These are phyloP conservation scores for Echites panduratus DNA, from an alignment of 257 asterid species.

Conservation along the genomic window DNA sequence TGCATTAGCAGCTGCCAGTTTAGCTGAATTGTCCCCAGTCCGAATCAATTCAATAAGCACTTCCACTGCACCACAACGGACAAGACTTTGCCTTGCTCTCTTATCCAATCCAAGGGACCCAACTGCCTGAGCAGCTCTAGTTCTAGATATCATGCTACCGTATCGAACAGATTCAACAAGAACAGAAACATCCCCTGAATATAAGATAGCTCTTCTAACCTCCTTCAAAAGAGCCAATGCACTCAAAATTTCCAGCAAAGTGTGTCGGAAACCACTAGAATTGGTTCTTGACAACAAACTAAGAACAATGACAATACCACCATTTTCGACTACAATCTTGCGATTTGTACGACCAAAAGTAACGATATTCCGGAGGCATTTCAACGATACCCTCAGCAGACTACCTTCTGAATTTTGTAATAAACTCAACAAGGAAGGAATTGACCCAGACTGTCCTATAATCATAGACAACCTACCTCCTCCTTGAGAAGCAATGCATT, in stretches of 20 bases:
- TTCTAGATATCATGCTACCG: slow-evolving; percentile 54
- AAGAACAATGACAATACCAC: slow-evolving; percentile 44
- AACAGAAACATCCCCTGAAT: slow-evolving; percentile 27
- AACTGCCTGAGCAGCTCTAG: slow-evolving; percentile 62
- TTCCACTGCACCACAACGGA: slow-evolving; percentile 34
- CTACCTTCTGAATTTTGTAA: slow-evolving; percentile 32
- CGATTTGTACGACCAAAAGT: slow-evolving; percentile 36
- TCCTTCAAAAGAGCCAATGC: slow-evolving; percentile 53
- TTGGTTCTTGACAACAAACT: slow-evolving; percentile 26
- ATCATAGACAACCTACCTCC: slow-evolving; percentile 45
- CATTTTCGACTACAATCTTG: slow-evolving; percentile 26
- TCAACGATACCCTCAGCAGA: slow-evolving; percentile 33
- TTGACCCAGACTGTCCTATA: slow-evolving; percentile 43
- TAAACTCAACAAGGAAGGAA: slow-evolving; percentile 39
- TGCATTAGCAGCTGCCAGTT: slow-evolving; percentile 51
- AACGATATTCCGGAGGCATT: slow-evolving; percentile 47
- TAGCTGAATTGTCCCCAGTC: slow-evolving; percentile 35
- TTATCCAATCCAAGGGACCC: slow-evolving; percentile 51
- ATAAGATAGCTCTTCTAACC: slow-evolving; percentile 43
- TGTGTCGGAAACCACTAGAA: slow-evolving; percentile 26
- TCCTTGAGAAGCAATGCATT: slow-evolving; percentile 43
- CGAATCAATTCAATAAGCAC: slow-evolving; percentile 38
- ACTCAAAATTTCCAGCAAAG: slow-evolving; percentile 49
- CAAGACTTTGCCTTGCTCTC: slow-evolving; percentile 36
- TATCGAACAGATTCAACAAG: slow-evolving; percentile 47